Evolutionary conservation across 192 early-diverging fungal genomes (phyloP).

Genomic region (Coemansia asiatica): DNA sequence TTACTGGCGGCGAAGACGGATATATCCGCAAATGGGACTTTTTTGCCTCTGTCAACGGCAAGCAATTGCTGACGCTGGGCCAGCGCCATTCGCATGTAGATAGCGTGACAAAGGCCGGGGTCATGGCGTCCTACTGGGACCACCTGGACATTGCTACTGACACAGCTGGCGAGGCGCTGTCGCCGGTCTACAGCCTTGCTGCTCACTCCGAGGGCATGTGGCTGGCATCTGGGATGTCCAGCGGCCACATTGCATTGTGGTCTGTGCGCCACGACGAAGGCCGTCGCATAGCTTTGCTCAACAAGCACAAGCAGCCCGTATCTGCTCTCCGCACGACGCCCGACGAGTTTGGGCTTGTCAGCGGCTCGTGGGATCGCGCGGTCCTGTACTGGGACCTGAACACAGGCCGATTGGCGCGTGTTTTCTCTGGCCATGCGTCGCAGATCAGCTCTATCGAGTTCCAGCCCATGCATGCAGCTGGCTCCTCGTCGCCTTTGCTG

Average conservation of each 20-base stretch:
- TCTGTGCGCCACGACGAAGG: conserved; percentile 95
- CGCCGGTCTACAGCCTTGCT: conserved; percentile 88
- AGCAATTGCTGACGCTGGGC: conserved; percentile 73
- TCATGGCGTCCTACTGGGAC: conserved; percentile 55
- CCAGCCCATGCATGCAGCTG: conserved; percentile 50
- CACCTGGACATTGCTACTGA: conserved; percentile 31
- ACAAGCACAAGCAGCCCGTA: conserved; percentile 79
- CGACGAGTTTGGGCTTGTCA: conserved; percentile 78
- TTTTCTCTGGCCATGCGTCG: conserved; percentile 73
- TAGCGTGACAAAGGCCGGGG: conserved; percentile 68
- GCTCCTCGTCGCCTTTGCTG: conserved; percentile 47
- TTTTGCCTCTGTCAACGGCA: conserved; percentile 80
- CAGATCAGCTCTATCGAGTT: conserved; percentile 79
- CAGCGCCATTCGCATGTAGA: conserved; percentile 87
- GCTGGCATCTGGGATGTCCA: conserved; percentile 74
- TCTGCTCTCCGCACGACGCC: conserved; percentile 79
- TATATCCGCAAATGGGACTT: conserved; percentile 95
- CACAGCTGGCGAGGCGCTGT: conserved; percentile 61
- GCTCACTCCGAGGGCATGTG: conserved; percentile 92
- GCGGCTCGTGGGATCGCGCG: conserved; percentile 94
- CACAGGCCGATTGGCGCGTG: conserved; percentile 65
- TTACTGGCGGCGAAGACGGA: conserved; percentile 89
- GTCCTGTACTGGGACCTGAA: conserved; percentile 84
- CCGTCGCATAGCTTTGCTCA: conserved; percentile 76
- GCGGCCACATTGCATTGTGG: conserved; percentile 83